Evolutionary conservation across 139 green algal genomes (phyloP).

Genomic region (Prasinococcaceae sp.): DNA sequence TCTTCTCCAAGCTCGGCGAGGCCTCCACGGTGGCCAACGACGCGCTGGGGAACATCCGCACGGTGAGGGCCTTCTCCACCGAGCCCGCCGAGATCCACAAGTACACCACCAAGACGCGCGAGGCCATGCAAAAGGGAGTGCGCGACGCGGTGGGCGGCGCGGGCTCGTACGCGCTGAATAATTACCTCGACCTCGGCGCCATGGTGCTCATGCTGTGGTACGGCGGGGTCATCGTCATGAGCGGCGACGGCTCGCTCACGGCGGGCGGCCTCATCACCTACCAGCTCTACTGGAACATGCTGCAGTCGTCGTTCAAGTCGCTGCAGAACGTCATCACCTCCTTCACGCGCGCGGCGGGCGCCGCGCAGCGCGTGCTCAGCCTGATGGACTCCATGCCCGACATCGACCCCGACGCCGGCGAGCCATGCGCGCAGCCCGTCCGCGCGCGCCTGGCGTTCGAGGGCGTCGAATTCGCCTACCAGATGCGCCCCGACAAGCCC

Average conservation of each 20-base stretch:
- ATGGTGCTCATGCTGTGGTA: slow-evolving; percentile 34
- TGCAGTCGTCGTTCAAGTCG: slow-evolving; percentile 23
- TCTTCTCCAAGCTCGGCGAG: slow-evolving; percentile 22
- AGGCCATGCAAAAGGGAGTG: slow-evolving; percentile 23
- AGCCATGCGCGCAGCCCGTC: slow-evolving; percentile 1
- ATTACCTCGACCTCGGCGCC: slow-evolving; percentile 30
- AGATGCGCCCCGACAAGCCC: slow-evolving; percentile 29
- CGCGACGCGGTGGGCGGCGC: slow-evolving; percentile 28
- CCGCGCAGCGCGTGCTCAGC: slow-evolving; percentile 25
- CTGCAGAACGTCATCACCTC: slow-evolving; percentile 27
- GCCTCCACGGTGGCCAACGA: slow-evolving; percentile 31
- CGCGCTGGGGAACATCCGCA: slow-evolving; percentile 32
- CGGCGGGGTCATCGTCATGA: slow-evolving; percentile 2
- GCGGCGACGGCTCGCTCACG: slow-evolving; percentile 12
- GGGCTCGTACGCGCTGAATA: slow-evolving; percentile 27
- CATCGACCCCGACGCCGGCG: slow-evolving; percentile 17
- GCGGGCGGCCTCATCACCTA: slow-evolving; percentile 28
- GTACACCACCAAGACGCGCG: slow-evolving; percentile 24
- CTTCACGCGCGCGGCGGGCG: slow-evolving; percentile 28
- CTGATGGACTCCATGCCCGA: slow-evolving; percentile 29
- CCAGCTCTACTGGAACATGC: slow-evolving; percentile 26
- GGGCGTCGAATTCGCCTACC: slow-evolving; percentile 30
- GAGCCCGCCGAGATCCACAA: slow-evolving; percentile 25
- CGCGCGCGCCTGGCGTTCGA: slow-evolving; percentile 1
- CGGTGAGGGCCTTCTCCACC: slow-evolving; percentile 28